A percentile compares a stretch with the other conserved stretches of the same genome.
These are phyloP conservation scores for Aquilaria malaccensis DNA, from an alignment of 345 rosid genomes.

Conservation along the genomic window DNA sequence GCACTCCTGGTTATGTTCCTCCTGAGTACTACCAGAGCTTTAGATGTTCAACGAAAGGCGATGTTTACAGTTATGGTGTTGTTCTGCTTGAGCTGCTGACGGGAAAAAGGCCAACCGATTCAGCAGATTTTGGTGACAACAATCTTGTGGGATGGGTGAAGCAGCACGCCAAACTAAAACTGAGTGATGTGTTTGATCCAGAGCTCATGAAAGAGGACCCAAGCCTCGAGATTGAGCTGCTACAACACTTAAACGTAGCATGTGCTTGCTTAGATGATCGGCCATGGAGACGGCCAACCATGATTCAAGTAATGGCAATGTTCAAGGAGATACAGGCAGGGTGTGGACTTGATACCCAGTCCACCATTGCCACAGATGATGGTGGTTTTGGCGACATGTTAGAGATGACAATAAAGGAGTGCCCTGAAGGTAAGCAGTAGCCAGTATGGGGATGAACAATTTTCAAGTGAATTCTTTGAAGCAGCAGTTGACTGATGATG, in stretches of 20 bases:
- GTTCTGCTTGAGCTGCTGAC: conserved; percentile 88
- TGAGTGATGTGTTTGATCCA: conserved; percentile 78
- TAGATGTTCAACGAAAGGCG: conserved; percentile 83
- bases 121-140: conserved; percentile 94
- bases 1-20: conserved; percentile 97
- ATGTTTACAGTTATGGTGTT: conserved; percentile 93
- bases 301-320: conserved; percentile 71
- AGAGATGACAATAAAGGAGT: conserved; percentile 85
- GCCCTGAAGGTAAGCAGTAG: conserved; percentile 47
- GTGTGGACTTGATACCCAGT: conserved; percentile 63
- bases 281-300: conserved; percentile 58
- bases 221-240: conserved; percentile 59
- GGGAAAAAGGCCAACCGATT: conserved; percentile 85
- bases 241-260: conserved; percentile 66
- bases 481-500: conserved; percentile 15
- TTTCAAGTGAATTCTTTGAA: conserved; percentile 26
- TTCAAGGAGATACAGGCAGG: conserved; percentile 82
- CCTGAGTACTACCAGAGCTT: conserved; percentile 97
- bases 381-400: conserved; percentile 60
- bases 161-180: conserved; percentile 68
- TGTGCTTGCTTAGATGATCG: conserved; percentile 82
- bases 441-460: neutral
- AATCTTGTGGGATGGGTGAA: conserved; percentile 98
- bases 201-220: conserved; percentile 73
- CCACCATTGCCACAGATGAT: conserved; percentile 62